Evolutionary conservation across 2,329 filamentous ascomycete genomes (phyloP), one percentile per base, ranked within the genome.

Genomic region (Truncatella angustata): DNA sequence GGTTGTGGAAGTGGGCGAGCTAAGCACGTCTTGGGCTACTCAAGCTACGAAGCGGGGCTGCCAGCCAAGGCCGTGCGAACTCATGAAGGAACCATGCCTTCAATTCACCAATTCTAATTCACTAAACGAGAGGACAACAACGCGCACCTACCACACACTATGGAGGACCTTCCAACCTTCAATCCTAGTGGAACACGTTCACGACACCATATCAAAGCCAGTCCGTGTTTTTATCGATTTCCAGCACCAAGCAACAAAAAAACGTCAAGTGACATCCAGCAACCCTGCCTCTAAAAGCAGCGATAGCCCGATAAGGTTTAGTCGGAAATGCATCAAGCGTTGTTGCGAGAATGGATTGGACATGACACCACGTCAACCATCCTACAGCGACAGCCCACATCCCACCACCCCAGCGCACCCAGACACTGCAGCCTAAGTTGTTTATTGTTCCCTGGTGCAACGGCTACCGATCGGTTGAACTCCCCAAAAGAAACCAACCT

Each of bases 261-360:
- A 21, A 23, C 32, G 30, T 34, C 42, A 45, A 36, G 28, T 32
- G 28, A 32, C 28, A 32, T 32, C 28, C 28, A 32, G n/a, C 36
- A 12, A 36, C 45, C 48, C 43, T 24, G 28, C 36, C 16, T 48
- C 18, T 43, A 54, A 56, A 53, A 49, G 55, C 55, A 56, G 53
- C 50, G 49, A 51, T 42, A 55, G 36, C 51, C 39, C 40, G 24
- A 24, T 50, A 23, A 20, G 49, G 28, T 42, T 44, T 54, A 53
- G 49, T 39, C 26, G 26, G 12, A 16, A 21, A 12, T 23, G 16
- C 40, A 5, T 43, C 40, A 24, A 14, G 6, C 11, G 40, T 43
- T 16, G n/a, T 16, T 39, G 36, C 36, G 36, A 39, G 14, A 39
- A 39, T 16, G 7, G 36, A 6, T 9, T 39, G 9, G 36, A 20